Evolutionary conservation across 805 yeast genomes (phyloP), one percentile per base, ranked within the genome.

Genomic region (Maudiozyma barnettii): DNA sequence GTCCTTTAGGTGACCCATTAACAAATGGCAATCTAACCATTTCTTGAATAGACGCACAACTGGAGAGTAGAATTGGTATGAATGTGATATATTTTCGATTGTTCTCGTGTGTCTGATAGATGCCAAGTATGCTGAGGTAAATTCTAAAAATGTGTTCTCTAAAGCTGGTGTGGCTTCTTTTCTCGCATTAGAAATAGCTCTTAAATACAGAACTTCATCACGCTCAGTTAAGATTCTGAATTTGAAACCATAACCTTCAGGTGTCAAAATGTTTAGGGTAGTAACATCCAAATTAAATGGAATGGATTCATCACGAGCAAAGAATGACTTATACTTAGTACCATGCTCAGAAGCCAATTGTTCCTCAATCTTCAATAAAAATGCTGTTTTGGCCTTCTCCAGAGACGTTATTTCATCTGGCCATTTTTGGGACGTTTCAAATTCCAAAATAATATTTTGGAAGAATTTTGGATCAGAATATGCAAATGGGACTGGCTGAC

Each of bases 391-490:
- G 14, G 95, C 84, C 58, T 84, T 82, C 63, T 93, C 98, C 46
- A 89, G 68, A 2, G 96, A 89, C 37, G 73, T 68, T 5, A 88
- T 63, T 62, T 93, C 96, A 64, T 86, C 95, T 2, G 99, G 99
- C 99, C 99, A 93, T 63, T 81, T 80, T n/a, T 78, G 74, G 2
- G 96, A 86, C 3, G 85, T 72, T 67, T 93, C 99, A 64, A 93
- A 87, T 65, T 90, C 95, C 35, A 93, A 62, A 9, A 93, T 74
- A 14, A 82, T 81, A 40, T 85, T 90, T 56, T 84, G 86, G 71
- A 87, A 79, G 59, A 84, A 85, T 58, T 84, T 86, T 4, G 88
- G 89, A 54, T 76, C 80, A 2, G 85, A 73, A 29, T 74, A 71
- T 7, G 91, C 88, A 70, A 77, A 84, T 35, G 96, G 95, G 37